Base-by-base conservation (phyloP, 345 rosid genomes). In the Garcia nutans region DNA sequence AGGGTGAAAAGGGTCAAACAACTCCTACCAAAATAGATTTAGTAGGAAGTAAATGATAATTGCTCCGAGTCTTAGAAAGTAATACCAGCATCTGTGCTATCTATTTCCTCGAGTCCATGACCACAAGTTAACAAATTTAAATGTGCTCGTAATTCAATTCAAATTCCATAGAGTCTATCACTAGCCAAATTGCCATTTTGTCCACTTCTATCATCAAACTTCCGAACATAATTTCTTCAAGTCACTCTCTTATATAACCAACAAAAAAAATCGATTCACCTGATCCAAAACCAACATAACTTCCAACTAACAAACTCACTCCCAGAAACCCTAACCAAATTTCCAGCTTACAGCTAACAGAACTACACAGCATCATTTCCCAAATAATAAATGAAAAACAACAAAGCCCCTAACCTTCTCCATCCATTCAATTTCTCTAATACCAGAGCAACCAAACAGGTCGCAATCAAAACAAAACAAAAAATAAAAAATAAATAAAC, bases 361-460 rank as follows among this genome's bases (percentile, higher is more conserved):
- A 45, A 41, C 12, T 44, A 16, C 71, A 10, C 55, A 0, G 6
- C 71, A 67, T 9, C 16, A 45, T 52, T 60, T 44, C 20, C 31
- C n/a, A 23, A 42, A 19, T 23, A 10, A 8, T 16, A 19, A 2
- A 65, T 41, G 3, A 20, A 41, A 31, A 65, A 7, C 0, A 12
- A 22, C 16, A 24, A 37, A 37, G 5, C 15, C 33, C 37, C 42
- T n/a, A 49, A 13, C 5, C 26, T 15, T 16, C 2, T 26, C 20
- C 7, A 26, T 62, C 42, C 26, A 69, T 69, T 60, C 10, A 28
- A 73, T 16, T 52, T 73, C 65, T 45, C 26, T 26, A 33, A 72
- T 72, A 60, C 42, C 33, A 61, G 3, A 47, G 56, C 31, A 49
- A n/a, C 20, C 10, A 23, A 47, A 68, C 22, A 45, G 37, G 31